These are phyloP conservation scores for Penicillium sp. DNA, from an alignment of 2,329 filamentous ascomycete genomes.

Conservation along the genomic window DNA sequence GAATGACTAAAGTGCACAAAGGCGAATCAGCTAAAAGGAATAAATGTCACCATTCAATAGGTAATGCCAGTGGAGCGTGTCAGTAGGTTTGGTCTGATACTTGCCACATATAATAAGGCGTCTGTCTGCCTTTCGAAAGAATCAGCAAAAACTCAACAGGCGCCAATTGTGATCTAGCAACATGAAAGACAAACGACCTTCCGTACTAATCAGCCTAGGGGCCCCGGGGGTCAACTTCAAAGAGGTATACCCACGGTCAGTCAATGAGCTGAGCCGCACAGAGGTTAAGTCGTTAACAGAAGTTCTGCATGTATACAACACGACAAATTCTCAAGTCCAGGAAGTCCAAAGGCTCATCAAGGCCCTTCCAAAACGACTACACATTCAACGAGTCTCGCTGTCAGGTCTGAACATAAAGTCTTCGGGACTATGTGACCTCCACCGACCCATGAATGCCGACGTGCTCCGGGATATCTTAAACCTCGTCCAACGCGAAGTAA, in stretches of 20 bases:
- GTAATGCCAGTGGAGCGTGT: background rate
- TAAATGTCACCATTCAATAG: no score
- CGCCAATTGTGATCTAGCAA: background rate
- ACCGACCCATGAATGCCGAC: conserved; percentile 26
- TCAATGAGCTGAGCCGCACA: conserved; percentile 18
- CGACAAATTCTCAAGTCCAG: conserved; percentile 6
- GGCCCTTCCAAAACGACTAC: conserved; percentile 17
- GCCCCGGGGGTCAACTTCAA: background rate
- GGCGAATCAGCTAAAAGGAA: background rate
- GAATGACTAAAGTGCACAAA: background rate
- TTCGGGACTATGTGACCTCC: conserved; percentile 18
- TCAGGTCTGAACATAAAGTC: background rate
- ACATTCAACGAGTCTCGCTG: background rate
- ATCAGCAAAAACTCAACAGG: background rate
- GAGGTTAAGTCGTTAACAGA: conserved; percentile 25
- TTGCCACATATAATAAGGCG: background rate
- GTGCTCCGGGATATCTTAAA: conserved; percentile 19
- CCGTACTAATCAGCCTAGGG: background rate
- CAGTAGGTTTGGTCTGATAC: background rate
- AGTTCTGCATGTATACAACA: conserved; percentile 17
- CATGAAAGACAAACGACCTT: background rate
- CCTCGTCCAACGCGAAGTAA: conserved; percentile 27
- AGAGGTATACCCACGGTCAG: conserved; percentile 16
- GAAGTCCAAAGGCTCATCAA: conserved; percentile 13
- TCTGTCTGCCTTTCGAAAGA: background rate